These are phyloP conservation scores for Aspergillus sclerotialis DNA, from an alignment of 2,329 filamentous ascomycete species.

Conservation along the genomic window DNA sequence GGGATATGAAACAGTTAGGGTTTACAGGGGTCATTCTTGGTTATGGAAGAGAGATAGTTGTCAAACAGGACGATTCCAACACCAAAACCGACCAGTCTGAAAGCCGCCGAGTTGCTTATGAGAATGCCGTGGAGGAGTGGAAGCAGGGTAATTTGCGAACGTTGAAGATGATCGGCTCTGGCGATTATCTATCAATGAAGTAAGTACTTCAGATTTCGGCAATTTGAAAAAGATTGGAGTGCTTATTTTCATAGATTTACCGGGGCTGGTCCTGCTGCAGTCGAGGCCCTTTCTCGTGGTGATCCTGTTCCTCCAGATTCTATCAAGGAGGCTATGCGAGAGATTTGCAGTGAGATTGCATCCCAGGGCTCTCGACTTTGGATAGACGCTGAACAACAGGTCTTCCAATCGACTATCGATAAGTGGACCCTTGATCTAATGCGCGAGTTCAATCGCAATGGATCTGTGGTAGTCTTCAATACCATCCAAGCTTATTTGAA, in stretches of 20 bases:
- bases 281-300: slow-evolving; percentile 29
- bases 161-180: slow-evolving; percentile 35
- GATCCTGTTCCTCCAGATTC: slow-evolving; percentile 23
- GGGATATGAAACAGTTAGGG: slow-evolving; percentile 35
- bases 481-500: slow-evolving; percentile 44
- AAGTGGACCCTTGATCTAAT: slow-evolving; percentile 41
- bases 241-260: slow-evolving; percentile 28
- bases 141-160: slow-evolving; percentile 41
- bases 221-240: not conserved
- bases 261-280: slow-evolving; percentile 34
- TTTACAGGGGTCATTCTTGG: slow-evolving; percentile 44
- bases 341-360: slow-evolving; percentile 29
- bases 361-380: slow-evolving; percentile 33
- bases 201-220: slow-evolving; percentile 12
- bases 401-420: slow-evolving; percentile 39
- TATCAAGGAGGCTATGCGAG: slow-evolving; percentile 29
- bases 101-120: slow-evolving; percentile 7
- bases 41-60: slow-evolving; percentile 40
- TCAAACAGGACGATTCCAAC: slow-evolving; percentile 9
- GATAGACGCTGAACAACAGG: slow-evolving; percentile 44
- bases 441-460: slow-evolving; percentile 35
- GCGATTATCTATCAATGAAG: slow-evolving; percentile 41
- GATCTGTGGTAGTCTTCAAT: slow-evolving; percentile 29
- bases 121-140: slow-evolving; percentile 38
- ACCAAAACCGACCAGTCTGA: slow-evolving; percentile 2